Percentiles rank a stretch among this genome's conserved stretches.
phyloP scores from a whole-genome alignment of 768 basidiomycete species.

The Tulasnella sp. region DNA sequence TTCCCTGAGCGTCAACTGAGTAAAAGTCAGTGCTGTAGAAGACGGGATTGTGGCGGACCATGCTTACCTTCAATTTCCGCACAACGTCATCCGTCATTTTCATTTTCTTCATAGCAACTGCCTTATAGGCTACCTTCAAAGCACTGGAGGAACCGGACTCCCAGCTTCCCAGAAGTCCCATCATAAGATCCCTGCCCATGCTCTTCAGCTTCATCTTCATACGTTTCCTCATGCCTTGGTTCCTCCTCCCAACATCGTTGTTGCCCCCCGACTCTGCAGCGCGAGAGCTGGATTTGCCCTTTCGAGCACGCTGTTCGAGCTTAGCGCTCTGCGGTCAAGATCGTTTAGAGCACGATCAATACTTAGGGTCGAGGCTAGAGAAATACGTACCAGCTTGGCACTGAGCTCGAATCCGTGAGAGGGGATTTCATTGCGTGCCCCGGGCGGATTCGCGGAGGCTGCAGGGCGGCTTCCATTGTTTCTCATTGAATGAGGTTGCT shows the following conservation, averaged over 20 bases:
- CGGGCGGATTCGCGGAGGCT: too few relatives aligned
- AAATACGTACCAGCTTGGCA: background rate
- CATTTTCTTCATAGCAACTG: background rate
- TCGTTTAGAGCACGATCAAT: background rate
- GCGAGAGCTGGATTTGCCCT: too few relatives aligned
- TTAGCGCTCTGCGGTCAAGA: background rate
- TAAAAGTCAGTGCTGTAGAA: background rate
- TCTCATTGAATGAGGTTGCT: too few relatives aligned
- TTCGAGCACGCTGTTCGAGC: too few relatives aligned
- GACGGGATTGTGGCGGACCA: too few relatives aligned
- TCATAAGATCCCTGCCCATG: background rate
- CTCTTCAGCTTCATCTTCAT: background rate
- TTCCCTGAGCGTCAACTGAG: background rate
- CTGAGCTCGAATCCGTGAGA: too few relatives aligned
- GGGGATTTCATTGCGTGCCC: too few relatives aligned
- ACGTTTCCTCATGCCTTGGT: background rate
- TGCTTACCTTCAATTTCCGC: background rate
- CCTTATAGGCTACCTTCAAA: background rate
- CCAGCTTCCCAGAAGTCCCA: background rate
- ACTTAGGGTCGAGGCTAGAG: background rate
- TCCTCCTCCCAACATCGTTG: too few relatives aligned
- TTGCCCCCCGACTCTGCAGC: background rate
- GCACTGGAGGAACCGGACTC: background rate
- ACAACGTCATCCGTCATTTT: background rate
- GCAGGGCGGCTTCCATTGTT: too few relatives aligned